Base-by-base conservation (phyloP, 108 stramenopile genomes). In the Nitzschia palea region DNA sequence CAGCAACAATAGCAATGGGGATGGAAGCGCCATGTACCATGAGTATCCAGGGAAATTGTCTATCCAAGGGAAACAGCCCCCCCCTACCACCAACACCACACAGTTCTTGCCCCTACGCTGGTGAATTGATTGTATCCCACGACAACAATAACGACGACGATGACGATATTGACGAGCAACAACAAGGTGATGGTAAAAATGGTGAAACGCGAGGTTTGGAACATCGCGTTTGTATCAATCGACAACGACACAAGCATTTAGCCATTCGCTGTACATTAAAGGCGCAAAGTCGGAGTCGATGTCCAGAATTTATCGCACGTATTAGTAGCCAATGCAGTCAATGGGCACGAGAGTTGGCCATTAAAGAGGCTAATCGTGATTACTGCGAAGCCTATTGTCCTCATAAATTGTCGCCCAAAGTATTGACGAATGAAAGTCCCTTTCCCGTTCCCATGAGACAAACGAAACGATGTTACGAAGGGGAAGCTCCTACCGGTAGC, bases 161-260 rank as follows among this genome's bases (percentile, higher is more conserved):
- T n/a, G n/a, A n/a, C n/a, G n/a, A n/a, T n/a, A n/a, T n/a, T n/a
- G n/a, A n/a, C n/a, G n/a, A n/a, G n/a, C n/a, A 55, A 29, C 59
- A 40, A 14, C 59, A 6, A 14, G 14, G 22, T 1, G 44, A 1
- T 15, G 0, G 10, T 6, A 26, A 10, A 9, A n/a, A 30, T 27
- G 20, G 23, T 32, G 18, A 35, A 28, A 35, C 65, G 18, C 64
- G 77, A 44, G 77, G 77, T 23, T 36, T 78, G 17, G 77, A 78
- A 62, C 77, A 72, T 29, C 65, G 77, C 3, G 65, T 78, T 4
- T 73, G 67, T 17, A 23, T 53, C 27, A 71, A 78, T 27, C 62
- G 77, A 27, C 71, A 72, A 72, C 59, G 59, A 31, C 51, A 78
- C 42, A 78, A 78, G 33, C 55, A 54, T 14, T 55, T 78, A 2